Evolutionary conservation across 1,139 yeast genomes (phyloP).

Genomic region (Debaryomyces psychrophilus): DNA sequence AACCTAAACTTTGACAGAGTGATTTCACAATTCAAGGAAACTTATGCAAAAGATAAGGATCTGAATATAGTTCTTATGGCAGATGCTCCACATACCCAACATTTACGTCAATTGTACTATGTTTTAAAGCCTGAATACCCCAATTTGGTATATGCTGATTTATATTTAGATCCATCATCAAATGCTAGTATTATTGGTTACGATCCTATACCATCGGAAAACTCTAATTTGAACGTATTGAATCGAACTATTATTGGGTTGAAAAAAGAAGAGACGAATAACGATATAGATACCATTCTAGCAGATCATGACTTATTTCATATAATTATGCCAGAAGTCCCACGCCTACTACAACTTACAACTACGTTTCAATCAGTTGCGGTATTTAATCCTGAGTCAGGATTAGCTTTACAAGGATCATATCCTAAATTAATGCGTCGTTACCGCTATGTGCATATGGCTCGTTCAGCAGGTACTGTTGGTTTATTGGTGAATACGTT

Average conservation of each 20-base stretch:
- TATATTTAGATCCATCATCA: conserved; percentile 35
- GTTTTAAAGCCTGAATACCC: conserved; percentile 39
- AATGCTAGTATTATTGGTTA: conserved; percentile 48
- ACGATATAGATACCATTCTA: background rate
- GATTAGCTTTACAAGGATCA: conserved; percentile 53
- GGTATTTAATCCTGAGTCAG: conserved; percentile 44
- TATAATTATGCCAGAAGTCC: conserved; percentile 73
- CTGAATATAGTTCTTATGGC: conserved; percentile 63
- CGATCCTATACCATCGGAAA: conserved; percentile 20
- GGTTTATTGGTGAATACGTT: conserved; percentile 91
- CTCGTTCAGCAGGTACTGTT: conserved; percentile 87
- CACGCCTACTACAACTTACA: conserved; percentile 72
- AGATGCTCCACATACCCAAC: conserved; percentile 60
- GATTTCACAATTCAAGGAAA: conserved; percentile 37
- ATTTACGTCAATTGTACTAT: conserved; percentile 38
- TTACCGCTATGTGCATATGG: conserved; percentile 82
- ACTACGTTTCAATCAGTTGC: conserved; percentile 65
- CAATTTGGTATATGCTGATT: conserved; percentile 53
- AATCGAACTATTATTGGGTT: conserved; percentile 31
- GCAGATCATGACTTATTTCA: conserved; percentile 61
- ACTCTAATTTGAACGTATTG: conserved; percentile 6
- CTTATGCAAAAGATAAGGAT: conserved; percentile 31
- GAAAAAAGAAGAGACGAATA: conserved; percentile 23
- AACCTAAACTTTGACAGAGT: conserved; percentile 41
- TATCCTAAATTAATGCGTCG: conserved; percentile 80